phyloP scores from a whole-genome alignment of 495 filamentous ascomycete genomes.

The Letharia columbiana region DNA sequence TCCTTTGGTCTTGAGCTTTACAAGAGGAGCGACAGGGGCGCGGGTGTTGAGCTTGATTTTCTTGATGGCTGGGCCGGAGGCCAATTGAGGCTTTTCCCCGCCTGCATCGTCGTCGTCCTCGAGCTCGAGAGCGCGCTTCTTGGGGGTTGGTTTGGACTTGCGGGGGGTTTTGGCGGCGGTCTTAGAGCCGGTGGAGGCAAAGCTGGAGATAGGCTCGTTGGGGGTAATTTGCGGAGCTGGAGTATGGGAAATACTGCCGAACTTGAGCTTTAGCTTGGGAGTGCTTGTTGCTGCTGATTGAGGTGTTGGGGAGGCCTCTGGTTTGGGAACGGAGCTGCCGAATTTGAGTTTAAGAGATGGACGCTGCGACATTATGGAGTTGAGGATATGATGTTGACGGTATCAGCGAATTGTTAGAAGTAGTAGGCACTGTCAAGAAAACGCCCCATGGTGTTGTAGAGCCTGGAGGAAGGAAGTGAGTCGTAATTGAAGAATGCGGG shows the following conservation, averaged over 20 bases:
- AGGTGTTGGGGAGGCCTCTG: conserved; percentile 28
- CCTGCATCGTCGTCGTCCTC: conserved; percentile 23
- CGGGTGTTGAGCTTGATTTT: conserved; percentile 38
- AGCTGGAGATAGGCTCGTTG: conserved; percentile 10
- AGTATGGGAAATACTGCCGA: conserved; percentile 32
- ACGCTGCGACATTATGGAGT: conserved; percentile 35
- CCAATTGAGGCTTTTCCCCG: neutral
- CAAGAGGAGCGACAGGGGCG: conserved; percentile 32
- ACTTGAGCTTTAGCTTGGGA: conserved; percentile 46
- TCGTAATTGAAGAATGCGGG: neutral
- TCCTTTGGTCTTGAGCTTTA: conserved; percentile 50
- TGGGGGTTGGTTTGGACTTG: conserved; percentile 26
- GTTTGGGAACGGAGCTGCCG: conserved; percentile 31
- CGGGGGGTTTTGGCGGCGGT: conserved; percentile 32
- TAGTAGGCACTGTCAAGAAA: neutral
- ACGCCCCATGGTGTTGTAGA: neutral
- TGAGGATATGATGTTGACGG: neutral
- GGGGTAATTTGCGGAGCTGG: conserved; percentile 25
- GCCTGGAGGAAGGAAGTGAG: neutral
- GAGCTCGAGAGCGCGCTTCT: conserved; percentile 26
- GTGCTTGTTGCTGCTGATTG: conserved; percentile 30
- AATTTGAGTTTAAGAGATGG: conserved; percentile 47
- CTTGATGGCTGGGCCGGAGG: conserved; percentile 30
- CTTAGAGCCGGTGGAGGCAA: conserved; percentile 16
- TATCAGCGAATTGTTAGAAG: neutral